Conservation (phyloP, 768 basidiomycete genomes). For the Ramaria sp. region DNA sequence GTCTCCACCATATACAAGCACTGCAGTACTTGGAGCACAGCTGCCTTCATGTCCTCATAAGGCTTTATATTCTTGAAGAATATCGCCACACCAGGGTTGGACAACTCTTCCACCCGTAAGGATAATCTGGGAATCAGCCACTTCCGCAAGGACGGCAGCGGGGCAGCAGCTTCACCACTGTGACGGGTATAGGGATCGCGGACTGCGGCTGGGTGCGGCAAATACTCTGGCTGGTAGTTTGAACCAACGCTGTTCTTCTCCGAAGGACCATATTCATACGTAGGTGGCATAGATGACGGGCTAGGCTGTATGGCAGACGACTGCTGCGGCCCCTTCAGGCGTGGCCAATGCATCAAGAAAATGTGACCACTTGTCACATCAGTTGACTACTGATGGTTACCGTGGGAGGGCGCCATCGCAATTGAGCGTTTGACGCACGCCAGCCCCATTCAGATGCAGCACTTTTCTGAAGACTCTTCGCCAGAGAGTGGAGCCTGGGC, state of each 20-base stretch:
- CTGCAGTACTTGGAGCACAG: slow-evolving; percentile 28
- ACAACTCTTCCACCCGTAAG: slow-evolving; percentile 47
- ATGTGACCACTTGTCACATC: not conserved
- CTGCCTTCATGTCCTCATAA: slow-evolving; percentile 25
- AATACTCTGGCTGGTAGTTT: slow-evolving; percentile 5
- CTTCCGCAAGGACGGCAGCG: not conserved
- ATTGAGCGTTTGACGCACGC: too few species aligned
- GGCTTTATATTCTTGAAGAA: slow-evolving; percentile 45
- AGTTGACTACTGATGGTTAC: too few species aligned
- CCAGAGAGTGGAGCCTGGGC: too few species aligned
- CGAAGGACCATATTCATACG: not conserved
- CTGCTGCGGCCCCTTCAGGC: not conserved
- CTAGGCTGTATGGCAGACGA: not conserved
- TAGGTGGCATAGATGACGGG: not conserved
- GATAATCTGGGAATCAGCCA: slow-evolving; percentile 50
- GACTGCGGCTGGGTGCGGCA: slow-evolving; percentile 7
- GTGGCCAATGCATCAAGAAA: not conserved
- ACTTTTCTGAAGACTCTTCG: too few species aligned
- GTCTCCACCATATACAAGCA: slow-evolving; percentile 34
- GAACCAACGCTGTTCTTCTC: not conserved
- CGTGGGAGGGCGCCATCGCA: too few species aligned
- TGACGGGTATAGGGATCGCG: slow-evolving; percentile 1
- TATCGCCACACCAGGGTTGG: slow-evolving; percentile 44
- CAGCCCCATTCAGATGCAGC: too few species aligned
- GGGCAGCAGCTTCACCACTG: not conserved